Base-by-base conservation (phyloP, 495 filamentous ascomycete genomes). In the Xylaria intraflava region DNA sequence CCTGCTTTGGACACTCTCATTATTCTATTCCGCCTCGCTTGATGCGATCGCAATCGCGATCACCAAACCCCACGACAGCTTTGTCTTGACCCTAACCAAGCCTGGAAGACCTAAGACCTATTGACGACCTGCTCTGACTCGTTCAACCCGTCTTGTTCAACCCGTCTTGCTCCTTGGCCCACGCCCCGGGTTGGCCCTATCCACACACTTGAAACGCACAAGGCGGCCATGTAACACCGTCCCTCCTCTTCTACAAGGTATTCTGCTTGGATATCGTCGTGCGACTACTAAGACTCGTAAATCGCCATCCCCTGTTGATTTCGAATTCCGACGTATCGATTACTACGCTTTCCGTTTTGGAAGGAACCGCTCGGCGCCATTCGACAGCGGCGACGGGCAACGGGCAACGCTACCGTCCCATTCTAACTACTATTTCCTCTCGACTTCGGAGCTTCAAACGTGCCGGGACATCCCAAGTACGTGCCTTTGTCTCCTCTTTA, bases 181-280 rank as follows among this genome's bases (percentile, higher is more conserved):
- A 22, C 17, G 40, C 9, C 22, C 50, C 33, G 39, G 17, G 20
- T 49, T 66, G 64, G 61, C 39, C 36, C 49, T 46, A n/a, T 55
- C 49, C 43, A 35, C 59, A 45, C 46, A 61, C 56, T 59, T 66
- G 64, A 66, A 66, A 66, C 64, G 56, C 53, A 58, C 64, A 57
- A 51, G 24, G 64, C 62, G 62, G 58, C 64, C 55, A 53, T 56
- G 61, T 59, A 45, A 20, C 26, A 55, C 49, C 27, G 56, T 57
- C 55, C 36, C 56, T 56, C 60, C 51, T 53, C 55, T 59, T 49
- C 58, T 56, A 45, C 42, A n/a, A n/a, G n/a, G n/a, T 53, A n/a
- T 39, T 49, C 45, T 42, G 53, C 35, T 49, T 51, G 55, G 57
- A 62, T 56, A 51, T 52, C 29, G 46, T 43, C 52, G 64, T 60